phyloP scores from a whole-genome alignment of 768 basidiomycete species.

The Suillus brevipes region DNA sequence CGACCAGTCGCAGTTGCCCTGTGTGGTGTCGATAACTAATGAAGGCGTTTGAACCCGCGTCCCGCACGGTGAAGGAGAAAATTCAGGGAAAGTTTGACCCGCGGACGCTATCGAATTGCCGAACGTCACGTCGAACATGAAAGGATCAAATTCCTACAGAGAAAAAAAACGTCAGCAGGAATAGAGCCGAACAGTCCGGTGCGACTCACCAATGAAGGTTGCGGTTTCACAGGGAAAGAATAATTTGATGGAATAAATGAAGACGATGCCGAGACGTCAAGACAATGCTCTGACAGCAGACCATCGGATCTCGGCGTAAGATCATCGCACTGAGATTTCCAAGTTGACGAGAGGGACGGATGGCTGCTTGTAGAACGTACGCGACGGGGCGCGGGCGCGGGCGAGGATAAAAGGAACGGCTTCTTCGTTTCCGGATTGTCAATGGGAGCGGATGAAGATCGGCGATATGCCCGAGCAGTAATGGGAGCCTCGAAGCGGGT shows the following conservation, averaged over 20 bases:
- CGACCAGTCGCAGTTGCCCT: slow-evolving; percentile 39
- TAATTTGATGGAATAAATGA: slow-evolving; percentile 35
- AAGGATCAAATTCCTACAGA: slow-evolving; percentile 30
- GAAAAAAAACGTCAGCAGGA: slow-evolving; percentile 6
- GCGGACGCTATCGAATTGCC: slow-evolving; percentile 30
- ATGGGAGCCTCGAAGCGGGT: slow-evolving; percentile 75
- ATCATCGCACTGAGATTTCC: slow-evolving; percentile 9
- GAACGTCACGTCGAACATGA: slow-evolving; percentile 29
- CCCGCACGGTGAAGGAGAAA: slow-evolving; percentile 19
- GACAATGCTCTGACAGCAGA: slow-evolving; percentile 25
- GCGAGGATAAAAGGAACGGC: slow-evolving; percentile 19
- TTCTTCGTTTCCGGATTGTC: slow-evolving; percentile 40
- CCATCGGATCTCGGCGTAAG: slow-evolving; percentile 6
- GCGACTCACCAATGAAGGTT: slow-evolving; percentile 51
- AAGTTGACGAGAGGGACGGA: slow-evolving; percentile 13
- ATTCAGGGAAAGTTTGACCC: slow-evolving; percentile 18
- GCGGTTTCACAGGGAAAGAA: slow-evolving; percentile 37
- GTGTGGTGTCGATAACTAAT: slow-evolving; percentile 44
- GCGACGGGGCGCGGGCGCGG: slow-evolving; percentile 13
- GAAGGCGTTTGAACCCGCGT: slow-evolving; percentile 30
- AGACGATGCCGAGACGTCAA: slow-evolving; percentile 33
- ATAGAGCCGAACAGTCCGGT: slow-evolving; percentile 1
- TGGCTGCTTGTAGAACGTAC: slow-evolving; percentile 27
- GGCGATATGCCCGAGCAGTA: slow-evolving; percentile 67
- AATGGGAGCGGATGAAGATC: slow-evolving; percentile 64